phyloP scores from a whole-genome alignment of 1,284 basidiomycete genomes.

The Cryptococcus wingfieldii region DNA sequence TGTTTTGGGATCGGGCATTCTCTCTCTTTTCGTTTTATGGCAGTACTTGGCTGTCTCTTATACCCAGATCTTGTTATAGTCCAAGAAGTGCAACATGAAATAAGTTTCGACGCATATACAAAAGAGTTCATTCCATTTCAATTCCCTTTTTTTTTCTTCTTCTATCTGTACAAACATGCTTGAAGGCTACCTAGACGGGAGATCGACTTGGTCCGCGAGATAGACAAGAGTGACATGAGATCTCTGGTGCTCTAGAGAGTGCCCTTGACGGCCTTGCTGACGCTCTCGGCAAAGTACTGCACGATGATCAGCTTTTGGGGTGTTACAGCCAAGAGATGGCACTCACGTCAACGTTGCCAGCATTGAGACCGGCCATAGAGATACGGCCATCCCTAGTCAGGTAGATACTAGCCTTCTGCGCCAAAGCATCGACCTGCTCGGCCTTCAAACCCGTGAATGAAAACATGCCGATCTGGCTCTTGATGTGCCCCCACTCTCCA shows the following conservation, averaged over 20 bases:
- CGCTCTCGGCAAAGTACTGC: constrained; percentile 75
- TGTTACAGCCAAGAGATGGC: neutral
- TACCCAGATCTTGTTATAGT: too few species aligned
- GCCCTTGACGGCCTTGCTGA: constrained; percentile 77
- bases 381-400: constrained; percentile 67
- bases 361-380: constrained; percentile 94
- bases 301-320: neutral
- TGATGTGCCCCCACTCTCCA: constrained; percentile 93
- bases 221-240: neutral
- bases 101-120: too few species aligned
- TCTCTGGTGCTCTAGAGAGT: constrained; percentile 55
- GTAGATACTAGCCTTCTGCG: constrained; percentile 92
- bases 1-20: too few species aligned
- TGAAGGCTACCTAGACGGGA: too few species aligned
- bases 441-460: constrained; percentile 74
- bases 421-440: constrained; percentile 78
- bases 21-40: neutral
- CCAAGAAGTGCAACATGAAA: too few species aligned
- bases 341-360: constrained; percentile 47
- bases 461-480: constrained; percentile 75
- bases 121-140: neutral
- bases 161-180: neutral
- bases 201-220: too few species aligned
- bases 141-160: neutral
- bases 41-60: too few species aligned